Evolutionary conservation across 2,329 filamentous ascomycete species (phyloP), one percentile per base, ranked within the genome.

Genomic region (Fusarium nelsonii): DNA sequence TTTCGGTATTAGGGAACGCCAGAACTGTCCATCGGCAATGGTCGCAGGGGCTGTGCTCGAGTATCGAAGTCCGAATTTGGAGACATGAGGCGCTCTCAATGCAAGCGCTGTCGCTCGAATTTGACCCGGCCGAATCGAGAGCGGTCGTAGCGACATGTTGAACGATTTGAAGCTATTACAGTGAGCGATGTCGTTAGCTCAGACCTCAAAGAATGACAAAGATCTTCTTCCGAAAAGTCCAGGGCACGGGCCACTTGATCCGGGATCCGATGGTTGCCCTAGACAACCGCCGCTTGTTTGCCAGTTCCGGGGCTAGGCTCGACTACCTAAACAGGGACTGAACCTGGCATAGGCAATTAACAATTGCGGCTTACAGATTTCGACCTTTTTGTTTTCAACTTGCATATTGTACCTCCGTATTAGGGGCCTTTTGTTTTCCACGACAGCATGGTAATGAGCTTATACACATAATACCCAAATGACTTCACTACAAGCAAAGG

Each of bases 1-100:
- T 72, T 91, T 92, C 3, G 92, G 91, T 49, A 94, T 80, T 64
- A 94, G 80, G 11, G 85, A 87, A 71, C 84, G 87, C 92, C 92
- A 94, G 78, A 93, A 89, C 11, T 87, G 87, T 8, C 83, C 68
- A 69, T 89, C 84, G 26, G 82, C 79, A 54, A 90, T 80, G 41
- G 83, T 84, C n/a, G 84, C 86, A 11, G 84, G 76, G 12, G 75
- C 74, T 1, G 81, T 80, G 63, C 81, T 82, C 40, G 77, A 75
- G 50, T 71, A 69, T 23, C 79, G 78, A 44, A 75, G 55, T 26
- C 45, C 58, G 14, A 46, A 37, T 20, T 48, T 59, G 34, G 65
- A 48, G 12, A 26, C 12, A 18, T 36, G 16, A 12, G 50, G 36
- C 33, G 49, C n/a, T 23, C 26, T 58, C 8, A 51, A 36, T 26